Conservation (phyloP, 164 flowering plant species). For the Chimonanthus praecox region DNA sequence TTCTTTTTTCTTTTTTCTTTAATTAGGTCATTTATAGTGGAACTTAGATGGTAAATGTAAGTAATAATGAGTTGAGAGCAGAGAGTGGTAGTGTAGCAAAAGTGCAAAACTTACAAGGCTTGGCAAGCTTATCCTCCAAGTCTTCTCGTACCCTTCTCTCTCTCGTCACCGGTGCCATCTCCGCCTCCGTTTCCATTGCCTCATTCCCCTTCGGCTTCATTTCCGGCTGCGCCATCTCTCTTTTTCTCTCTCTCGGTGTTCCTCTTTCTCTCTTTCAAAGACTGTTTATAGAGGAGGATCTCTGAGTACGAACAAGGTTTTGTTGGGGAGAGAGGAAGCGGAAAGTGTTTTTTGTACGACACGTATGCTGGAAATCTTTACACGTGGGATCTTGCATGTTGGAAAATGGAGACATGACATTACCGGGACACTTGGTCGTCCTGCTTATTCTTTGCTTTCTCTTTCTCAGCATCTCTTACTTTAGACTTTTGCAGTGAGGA, state of each 20-base stretch:
- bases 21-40: neutral
- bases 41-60: neutral
- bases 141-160: slow-evolving; percentile 54
- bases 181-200: slow-evolving; percentile 52
- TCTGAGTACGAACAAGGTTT: neutral
- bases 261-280: neutral
- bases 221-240: slow-evolving; percentile 3
- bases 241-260: slow-evolving; percentile 7
- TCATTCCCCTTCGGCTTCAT: slow-evolving; percentile 11
- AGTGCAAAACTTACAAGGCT: slow-evolving; percentile 52
- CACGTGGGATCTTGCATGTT: neutral
- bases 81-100: neutral
- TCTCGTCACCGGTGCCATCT: slow-evolving; percentile 56
- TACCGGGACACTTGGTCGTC: no score
- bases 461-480: no score
- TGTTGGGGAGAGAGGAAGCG: neutral
- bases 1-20: no score
- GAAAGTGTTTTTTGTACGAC: neutral
- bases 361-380: neutral
- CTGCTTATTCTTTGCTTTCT: no score
- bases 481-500: no score
- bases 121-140: slow-evolving; percentile 55
- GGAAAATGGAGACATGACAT: no score
- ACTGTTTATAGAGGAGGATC: neutral
- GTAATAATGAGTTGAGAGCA: neutral